Evolutionary conservation across 1,284 basidiomycete species (phyloP), one percentile per base, ranked within the genome.

Genomic region (Apiotrichum siamense): DNA sequence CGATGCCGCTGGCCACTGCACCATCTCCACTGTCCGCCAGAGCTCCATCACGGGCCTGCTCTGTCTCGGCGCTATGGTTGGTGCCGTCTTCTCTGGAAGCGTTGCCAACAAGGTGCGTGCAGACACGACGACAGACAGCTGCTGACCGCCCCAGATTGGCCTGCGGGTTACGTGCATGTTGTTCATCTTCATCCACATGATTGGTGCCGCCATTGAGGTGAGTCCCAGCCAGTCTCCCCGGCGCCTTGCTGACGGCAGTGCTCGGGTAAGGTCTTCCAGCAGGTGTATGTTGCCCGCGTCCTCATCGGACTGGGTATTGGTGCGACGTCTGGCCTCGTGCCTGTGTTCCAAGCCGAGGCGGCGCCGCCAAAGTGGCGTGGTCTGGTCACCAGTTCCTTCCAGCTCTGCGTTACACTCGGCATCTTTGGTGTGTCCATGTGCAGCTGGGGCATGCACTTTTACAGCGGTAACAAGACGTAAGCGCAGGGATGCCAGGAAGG

Each of bases 341-440:
- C 75, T 27, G 70, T 75, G 32, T 75, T 73, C 71, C 75, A 76
- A 60, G 74, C 73, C 21, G 73, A 74, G 52, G 66, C 69, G 17
- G 52, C 62, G 23, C 67, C 68, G 40, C 68, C 68, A 10, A 43
- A 49, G 57, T 69, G 35, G 54, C 58, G 65, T 41, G 65, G 70
- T 49, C 61, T 69, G 31, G 69, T 67, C 20, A 72, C 70, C 40
- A 62, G 68, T 29, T 56, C 59, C 20, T 78, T 76, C 73, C 77
- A 78, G 60, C 66, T 77, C 24, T 73, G 70, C 50, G 73, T 75
- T 7, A 74, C 73, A 15, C 55, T 74, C 32, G 70, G 69, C 58
- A 75, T 75, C 56, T 75, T 74, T 68, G 65, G 75, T 44, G 65
- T 72, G 26, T 66, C 73, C 47, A 73, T 72, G 53, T 64, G 65